Evolutionary conservation across 2,329 filamentous ascomycete species (phyloP), one percentile per base, ranked within the genome.

Genomic region (Ceratocystis variospora): DNA sequence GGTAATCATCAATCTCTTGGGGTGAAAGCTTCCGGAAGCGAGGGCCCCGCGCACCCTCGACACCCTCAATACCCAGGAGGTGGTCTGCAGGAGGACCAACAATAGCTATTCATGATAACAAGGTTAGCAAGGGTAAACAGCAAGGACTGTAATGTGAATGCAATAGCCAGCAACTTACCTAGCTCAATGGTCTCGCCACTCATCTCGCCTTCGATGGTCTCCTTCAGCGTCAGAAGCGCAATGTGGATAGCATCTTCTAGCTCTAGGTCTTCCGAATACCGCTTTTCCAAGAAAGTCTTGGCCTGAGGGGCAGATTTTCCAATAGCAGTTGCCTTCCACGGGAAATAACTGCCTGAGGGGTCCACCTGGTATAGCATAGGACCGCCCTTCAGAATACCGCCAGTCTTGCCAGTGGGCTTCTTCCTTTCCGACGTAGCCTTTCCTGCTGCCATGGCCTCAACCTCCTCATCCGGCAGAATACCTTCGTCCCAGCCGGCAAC

Each of bases 141-240:
- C 17, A 37, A 12, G 3, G 12, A 28, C 17, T 12, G 12, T 12
- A 15, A 25, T 25, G 22, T 25, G 22, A 57, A 17, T 59, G 6
- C 28, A 5, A 12, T n/a, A 33, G 55, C 65, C 10, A 59, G 12
- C 6, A 57, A 75, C 86, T 76, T 78, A 91, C 90, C 93, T 76
- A 99, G 96, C 79, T 99, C 94, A 70, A 99, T 95, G 41, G 93
- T 96, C 76, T 97, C 92, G 69, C 93, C 93, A 72, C 93, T 97
- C 93, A 97, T 97, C 80, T 97, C 94, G 67, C 94, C 94, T 79
- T 97, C 93, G 74, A 99, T 99, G 67, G 94, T 96, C 82, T 99
- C 94, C 83, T 99, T 99, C 75, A 99, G 80, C 31, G 94, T 99
- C 75, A 99, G 80, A 66, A 99, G 83, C 68, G 94, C 94, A 79